These are phyloP conservation scores for Withania somnifera DNA, from an alignment of 305 asterid species.

Conservation along the genomic window DNA sequence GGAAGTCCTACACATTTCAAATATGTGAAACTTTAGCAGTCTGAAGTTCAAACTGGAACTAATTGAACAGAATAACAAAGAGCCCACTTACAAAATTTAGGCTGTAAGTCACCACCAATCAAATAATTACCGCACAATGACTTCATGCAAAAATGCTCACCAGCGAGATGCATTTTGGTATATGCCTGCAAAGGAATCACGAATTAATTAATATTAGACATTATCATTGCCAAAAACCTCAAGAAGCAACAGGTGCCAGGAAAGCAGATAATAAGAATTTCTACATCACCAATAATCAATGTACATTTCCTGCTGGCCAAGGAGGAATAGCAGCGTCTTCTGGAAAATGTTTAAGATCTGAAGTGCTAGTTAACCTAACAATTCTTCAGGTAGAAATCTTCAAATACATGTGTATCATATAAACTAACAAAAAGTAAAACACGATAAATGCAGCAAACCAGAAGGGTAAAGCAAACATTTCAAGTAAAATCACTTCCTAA, in stretches of 20 bases:
- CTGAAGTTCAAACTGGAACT: not conserved
- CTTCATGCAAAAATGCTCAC: not conserved
- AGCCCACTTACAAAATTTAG: not conserved
- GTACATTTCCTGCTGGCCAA: too few relatives aligned
- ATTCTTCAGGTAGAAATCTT: not conserved
- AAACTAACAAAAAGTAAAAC: not conserved
- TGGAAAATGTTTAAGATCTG: not conserved
- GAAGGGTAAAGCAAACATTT: not conserved
- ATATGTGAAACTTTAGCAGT: not conserved
- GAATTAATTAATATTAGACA: too few relatives aligned
- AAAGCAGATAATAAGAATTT: not conserved
- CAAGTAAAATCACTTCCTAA: not conserved
- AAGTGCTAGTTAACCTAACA: not conserved
- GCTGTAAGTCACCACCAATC: not conserved
- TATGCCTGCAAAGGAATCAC: not conserved
- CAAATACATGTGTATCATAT: not conserved
- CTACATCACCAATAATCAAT: not conserved
- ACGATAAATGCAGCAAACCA: not conserved
- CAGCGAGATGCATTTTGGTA: not conserved
- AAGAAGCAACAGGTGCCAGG: not conserved
- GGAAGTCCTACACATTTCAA: not conserved
- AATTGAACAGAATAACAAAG: not conserved
- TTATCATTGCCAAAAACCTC: not conserved
- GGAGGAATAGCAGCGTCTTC: too few relatives aligned
- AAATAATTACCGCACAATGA: not conserved